Conservation (phyloP, 2,329 filamentous ascomycete genomes). For the Pseudodiploospora longispora region DNA sequence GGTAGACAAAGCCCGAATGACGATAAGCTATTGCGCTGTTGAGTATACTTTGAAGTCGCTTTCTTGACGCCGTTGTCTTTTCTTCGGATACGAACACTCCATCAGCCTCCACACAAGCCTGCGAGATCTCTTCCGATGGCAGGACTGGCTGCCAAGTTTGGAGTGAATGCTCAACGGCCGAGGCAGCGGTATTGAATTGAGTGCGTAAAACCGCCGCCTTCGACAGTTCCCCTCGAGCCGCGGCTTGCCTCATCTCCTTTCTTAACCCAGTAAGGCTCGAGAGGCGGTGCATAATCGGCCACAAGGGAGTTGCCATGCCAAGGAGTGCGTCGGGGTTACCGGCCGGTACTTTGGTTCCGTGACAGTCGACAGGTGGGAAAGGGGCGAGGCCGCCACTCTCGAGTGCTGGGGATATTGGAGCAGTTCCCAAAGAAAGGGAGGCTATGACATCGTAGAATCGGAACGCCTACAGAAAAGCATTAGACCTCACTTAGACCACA, state of each 20-base stretch:
- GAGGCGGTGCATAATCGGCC: constrained; percentile 55
- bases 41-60: constrained; percentile 42
- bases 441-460: constrained; percentile 59
- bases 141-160: constrained; percentile 47
- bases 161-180: constrained; percentile 48
- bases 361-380: constrained; percentile 37
- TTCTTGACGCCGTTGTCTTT: constrained; percentile 4
- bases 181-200: constrained; percentile 42
- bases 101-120: constrained; percentile 12
- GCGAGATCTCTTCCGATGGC: constrained; percentile 24
- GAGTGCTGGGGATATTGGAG: constrained; percentile 44
- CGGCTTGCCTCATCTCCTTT: constrained; percentile 39
- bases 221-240: constrained; percentile 30
- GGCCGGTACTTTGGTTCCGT: constrained; percentile 36
- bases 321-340: constrained; percentile 51
- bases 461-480: constrained; percentile 42
- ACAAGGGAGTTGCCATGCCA: constrained; percentile 53
- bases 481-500: not conserved
- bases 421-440: constrained; percentile 51
- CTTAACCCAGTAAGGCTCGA: constrained; percentile 48
- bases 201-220: constrained; percentile 40
- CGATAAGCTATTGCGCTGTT: constrained; percentile 54
- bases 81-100: constrained; percentile 17
- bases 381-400: constrained; percentile 38
- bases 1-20: constrained; percentile 49